Percentiles rank a stretch among this genome's conserved stretches.
These are phyloP conservation scores for Crithidia expoeki DNA, from an alignment of 208 protist species.

Conservation along the genomic window DNA sequence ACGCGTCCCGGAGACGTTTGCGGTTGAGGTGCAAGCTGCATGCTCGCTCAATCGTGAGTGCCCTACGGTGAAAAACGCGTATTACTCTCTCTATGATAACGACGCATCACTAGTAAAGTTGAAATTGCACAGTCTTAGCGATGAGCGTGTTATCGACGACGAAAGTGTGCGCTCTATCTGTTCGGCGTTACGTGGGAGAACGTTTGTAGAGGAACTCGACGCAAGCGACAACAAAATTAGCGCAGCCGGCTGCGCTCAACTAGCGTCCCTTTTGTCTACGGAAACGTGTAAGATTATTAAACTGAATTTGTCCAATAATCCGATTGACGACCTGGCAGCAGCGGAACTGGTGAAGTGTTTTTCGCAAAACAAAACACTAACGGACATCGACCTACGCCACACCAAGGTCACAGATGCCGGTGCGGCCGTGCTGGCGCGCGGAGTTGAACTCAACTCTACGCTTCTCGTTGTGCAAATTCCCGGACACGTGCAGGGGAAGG, in stretches of 20 bases:
- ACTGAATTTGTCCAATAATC: constrained; percentile 62
- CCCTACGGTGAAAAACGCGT: constrained; percentile 55
- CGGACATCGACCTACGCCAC: constrained; percentile 42
- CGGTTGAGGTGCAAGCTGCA: constrained; percentile 49
- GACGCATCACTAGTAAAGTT: constrained; percentile 56
- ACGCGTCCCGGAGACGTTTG: constrained; percentile 44
- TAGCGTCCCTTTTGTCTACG: constrained; percentile 54
- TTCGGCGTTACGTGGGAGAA: constrained; percentile 43
- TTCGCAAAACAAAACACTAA: constrained; percentile 56
- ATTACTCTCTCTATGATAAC: constrained; percentile 63
- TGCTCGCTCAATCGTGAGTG: constrained; percentile 81
- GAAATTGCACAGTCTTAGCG: constrained; percentile 44
- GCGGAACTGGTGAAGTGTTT: constrained; percentile 61
- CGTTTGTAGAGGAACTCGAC: constrained; percentile 54
- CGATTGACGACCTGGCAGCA: constrained; percentile 63
- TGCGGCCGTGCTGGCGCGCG: constrained; percentile 53
- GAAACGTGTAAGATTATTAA: constrained; percentile 44
- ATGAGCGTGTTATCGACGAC: constrained; percentile 61
- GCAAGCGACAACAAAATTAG: constrained; percentile 69
- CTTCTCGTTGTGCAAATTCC: constrained; percentile 44
- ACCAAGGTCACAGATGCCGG: constrained; percentile 71
- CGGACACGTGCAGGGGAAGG: constrained; percentile 37
- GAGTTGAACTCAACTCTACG: constrained; percentile 60
- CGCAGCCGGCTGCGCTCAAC: constrained; percentile 46
- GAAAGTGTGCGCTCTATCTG: constrained; percentile 66